Conservation (phyloP, 1,284 basidiomycete species). For the Flammula alnicola region DNA sequence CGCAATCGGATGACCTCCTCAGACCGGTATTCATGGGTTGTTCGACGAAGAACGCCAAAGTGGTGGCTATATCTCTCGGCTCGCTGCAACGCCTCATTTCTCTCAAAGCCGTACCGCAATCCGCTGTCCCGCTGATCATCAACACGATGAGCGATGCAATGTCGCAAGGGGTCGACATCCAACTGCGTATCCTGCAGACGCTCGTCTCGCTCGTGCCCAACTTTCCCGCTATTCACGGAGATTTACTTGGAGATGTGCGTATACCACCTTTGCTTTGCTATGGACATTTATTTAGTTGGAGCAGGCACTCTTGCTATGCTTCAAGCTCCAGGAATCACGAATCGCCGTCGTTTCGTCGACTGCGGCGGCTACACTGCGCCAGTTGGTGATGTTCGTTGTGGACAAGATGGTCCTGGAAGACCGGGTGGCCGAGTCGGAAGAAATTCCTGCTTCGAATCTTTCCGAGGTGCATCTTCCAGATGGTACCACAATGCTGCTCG, state of each 20-base stretch:
- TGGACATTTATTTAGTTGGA: no score
- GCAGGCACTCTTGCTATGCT: constrained; percentile 89
- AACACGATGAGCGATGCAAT: constrained; percentile 85
- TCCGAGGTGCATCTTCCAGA: constrained; percentile 63
- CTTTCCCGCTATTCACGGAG: constrained; percentile 80
- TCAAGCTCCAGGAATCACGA: constrained; percentile 93
- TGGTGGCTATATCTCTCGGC: constrained; percentile 90
- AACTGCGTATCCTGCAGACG: constrained; percentile 90
- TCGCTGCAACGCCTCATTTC: constrained; percentile 91
- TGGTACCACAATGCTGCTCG: constrained; percentile 62
- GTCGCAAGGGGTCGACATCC: constrained; percentile 93
- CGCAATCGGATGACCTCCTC: constrained; percentile 81
- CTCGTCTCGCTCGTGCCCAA: constrained; percentile 89
- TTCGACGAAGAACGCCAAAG: constrained; percentile 91
- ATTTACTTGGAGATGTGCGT: constrained; percentile 79
- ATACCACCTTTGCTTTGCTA: no score
- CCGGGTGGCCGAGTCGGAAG: constrained; percentile 43
- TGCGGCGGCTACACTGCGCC: constrained; percentile 94
- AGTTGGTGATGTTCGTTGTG: constrained; percentile 97
- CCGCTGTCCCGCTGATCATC: constrained; percentile 79
- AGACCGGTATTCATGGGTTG: constrained; percentile 94
- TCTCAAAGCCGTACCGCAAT: constrained; percentile 83
- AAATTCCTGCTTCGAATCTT: constrained; percentile 32
- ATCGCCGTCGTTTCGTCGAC: constrained; percentile 97
- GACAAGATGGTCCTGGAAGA: constrained; percentile 93